Evolutionary conservation across 495 filamentous ascomycete genomes (phyloP), one percentile per base, ranked within the genome.

Genomic region (Glarea lozoyensis): DNA sequence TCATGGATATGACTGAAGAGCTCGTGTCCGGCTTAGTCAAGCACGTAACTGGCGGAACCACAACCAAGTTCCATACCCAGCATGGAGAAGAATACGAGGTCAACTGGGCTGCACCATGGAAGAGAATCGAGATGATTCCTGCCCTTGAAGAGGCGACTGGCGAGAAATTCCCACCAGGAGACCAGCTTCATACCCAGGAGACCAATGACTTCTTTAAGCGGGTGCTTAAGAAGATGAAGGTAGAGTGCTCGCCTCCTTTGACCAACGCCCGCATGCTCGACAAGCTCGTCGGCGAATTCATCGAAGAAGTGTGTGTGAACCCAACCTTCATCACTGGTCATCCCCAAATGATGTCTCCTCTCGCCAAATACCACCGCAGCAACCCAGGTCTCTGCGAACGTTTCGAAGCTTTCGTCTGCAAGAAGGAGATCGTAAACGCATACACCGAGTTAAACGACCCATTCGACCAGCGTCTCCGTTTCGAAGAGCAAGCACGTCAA

Each of bases 361-460:
- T 97, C 21, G 93, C 92, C 70, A 97, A 99, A 73, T 87, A 86
- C 64, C 85, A 95, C 66, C 84, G 93, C 46, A 55, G 67, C 45
- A 73, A 78, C 48, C 72, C 79, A 35, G 93, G 93, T 53, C 77
- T 98, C 11, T 94, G 88, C 60, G 92, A 98, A 67, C 81, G 93
- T 41, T 96, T 96, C 66, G 92, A 98, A 66, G 88, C 85, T 15
- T 98, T 98, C 56, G 93, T 94, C 22, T 88, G 84, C 75, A 94
- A 87, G 72, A 95, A 96, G 75, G 88, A 95, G 60, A 93, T 96
- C 50, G 80, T 79, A 48, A 95, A 97, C 56, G 88, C 89, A 2
- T 97, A 97, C 69, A 99, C 92, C 11, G 92, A 97, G 73, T 79
- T 97, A 70, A 97, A 98, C 74, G 83, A 95, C 58, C 87, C 90